phyloP scores from a whole-genome alignment of 345 rosid species.

The Trapa bicornis region DNA sequence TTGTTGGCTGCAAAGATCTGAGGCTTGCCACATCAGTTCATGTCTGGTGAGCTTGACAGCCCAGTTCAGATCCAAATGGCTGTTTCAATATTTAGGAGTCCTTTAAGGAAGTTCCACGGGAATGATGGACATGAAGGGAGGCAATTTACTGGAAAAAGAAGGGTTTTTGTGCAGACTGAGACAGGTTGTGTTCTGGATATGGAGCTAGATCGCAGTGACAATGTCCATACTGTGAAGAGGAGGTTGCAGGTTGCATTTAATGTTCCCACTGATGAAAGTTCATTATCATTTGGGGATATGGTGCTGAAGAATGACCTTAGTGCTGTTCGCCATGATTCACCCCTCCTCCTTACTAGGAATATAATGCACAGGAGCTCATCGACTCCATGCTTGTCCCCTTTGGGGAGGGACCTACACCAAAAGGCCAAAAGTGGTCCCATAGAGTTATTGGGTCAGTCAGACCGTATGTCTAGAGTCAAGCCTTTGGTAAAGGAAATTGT shows the following conservation, averaged over 20 bases:
- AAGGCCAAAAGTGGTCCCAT: slow-evolving; percentile 77
- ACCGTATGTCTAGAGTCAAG: slow-evolving; percentile 33
- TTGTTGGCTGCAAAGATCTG: slow-evolving; percentile 20
- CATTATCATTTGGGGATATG: slow-evolving; percentile 73
- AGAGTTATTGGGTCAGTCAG: slow-evolving; percentile 69
- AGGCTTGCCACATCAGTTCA: slow-evolving; percentile 36
- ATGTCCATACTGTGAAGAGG: slow-evolving; percentile 82
- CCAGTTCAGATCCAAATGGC: slow-evolving; percentile 99
- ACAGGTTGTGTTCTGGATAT: slow-evolving; percentile 95
- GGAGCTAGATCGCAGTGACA: slow-evolving; percentile 94
- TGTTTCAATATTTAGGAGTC: slow-evolving; percentile 63
- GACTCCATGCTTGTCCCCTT: slow-evolving; percentile 95
- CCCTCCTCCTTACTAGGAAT: slow-evolving; percentile 74
- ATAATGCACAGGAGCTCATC: slow-evolving; percentile 82
- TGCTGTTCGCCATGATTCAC: slow-evolving; percentile 76
- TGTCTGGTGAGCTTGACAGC: slow-evolving; percentile 82
- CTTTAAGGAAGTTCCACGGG: slow-evolving; percentile 58
- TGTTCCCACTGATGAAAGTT: slow-evolving; percentile 70
- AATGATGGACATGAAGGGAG: slow-evolving; percentile 49
- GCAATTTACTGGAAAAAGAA: slow-evolving; percentile 63
- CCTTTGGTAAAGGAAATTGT: slow-evolving; percentile 54
- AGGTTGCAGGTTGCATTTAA: slow-evolving; percentile 89
- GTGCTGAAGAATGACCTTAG: slow-evolving; percentile 82
- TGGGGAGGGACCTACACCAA: slow-evolving; percentile 67
- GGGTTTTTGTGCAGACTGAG: slow-evolving; percentile 92